Evolutionary conservation across 2,329 filamentous ascomycete genomes (phyloP).

Genomic region (Cladosporium austrohemisphaericum): DNA sequence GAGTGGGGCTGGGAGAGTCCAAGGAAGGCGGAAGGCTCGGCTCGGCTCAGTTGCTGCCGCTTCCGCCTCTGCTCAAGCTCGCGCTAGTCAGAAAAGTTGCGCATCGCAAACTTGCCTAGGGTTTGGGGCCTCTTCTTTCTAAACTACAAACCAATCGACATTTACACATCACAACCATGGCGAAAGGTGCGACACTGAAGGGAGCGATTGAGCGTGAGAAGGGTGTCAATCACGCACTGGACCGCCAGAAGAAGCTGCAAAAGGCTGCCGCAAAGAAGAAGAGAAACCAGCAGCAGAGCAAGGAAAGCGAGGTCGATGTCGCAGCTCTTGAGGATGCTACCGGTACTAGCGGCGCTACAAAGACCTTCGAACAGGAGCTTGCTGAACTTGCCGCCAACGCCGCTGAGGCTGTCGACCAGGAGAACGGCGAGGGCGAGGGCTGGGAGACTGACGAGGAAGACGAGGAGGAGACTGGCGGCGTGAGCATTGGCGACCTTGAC

Average conservation of each 20-base stretch:
- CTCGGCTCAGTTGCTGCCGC: no score
- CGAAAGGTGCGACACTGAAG: conserved; percentile 49
- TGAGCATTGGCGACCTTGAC: conserved; percentile 28
- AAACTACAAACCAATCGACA: not conserved
- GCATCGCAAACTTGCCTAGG: conserved; percentile 10
- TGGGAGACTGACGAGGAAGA: conserved; percentile 40
- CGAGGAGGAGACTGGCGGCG: conserved; percentile 39
- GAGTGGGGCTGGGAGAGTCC: no score
- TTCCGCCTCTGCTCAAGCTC: no score
- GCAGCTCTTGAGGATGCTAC: conserved; percentile 25
- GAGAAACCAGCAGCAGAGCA: conserved; percentile 26
- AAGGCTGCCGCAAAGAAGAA: conserved; percentile 53
- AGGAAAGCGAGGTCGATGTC: conserved; percentile 26
- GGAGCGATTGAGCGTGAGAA: conserved; percentile 56
- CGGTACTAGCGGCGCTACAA: conserved; percentile 26
- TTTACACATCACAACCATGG: conserved; percentile 37
- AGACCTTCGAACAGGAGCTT: conserved; percentile 21
- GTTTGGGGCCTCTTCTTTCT: conserved; percentile 3
- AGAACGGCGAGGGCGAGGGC: conserved; percentile 28
- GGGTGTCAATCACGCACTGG: conserved; percentile 67
- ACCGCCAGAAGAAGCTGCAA: conserved; percentile 55
- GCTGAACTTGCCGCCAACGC: conserved; percentile 24
- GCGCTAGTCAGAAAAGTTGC: conserved; percentile 8
- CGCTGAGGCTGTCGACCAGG: conserved; percentile 29
- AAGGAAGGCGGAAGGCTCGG: no score